A percentile compares a stretch with the other conserved stretches of the same genome.
Evolutionary conservation across 2,329 filamentous ascomycete species (phyloP).

Genomic region (Claviceps maximensis): DNA sequence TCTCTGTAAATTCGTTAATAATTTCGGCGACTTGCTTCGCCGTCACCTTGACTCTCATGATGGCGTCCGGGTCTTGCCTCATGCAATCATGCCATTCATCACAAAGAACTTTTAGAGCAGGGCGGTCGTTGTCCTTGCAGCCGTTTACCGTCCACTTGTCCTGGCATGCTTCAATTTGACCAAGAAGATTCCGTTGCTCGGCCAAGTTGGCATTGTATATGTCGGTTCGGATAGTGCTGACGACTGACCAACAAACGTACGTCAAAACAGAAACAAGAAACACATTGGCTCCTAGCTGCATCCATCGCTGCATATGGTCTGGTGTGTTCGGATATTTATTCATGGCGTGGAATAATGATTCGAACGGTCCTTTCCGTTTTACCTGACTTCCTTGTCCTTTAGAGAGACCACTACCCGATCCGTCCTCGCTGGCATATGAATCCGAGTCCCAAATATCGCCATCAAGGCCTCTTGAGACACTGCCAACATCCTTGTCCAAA

Average conservation of each 20-base stretch:
- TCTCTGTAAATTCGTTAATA: slow-evolving; percentile 84
- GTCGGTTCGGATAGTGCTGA: slow-evolving; percentile 59
- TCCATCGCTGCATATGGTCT: slow-evolving; percentile 45
- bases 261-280: slow-evolving; percentile 41
- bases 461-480: slow-evolving; percentile 28
- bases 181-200: slow-evolving; percentile 54
- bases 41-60: slow-evolving; percentile 68
- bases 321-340: slow-evolving; percentile 46
- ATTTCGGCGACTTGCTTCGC: slow-evolving; percentile 85
- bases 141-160: slow-evolving; percentile 63
- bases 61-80: slow-evolving; percentile 63
- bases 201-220: slow-evolving; percentile 59
- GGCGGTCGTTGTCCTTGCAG: slow-evolving; percentile 53
- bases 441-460: slow-evolving; percentile 36
- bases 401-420: slow-evolving; percentile 11
- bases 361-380: slow-evolving; percentile 18
- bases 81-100: slow-evolving; percentile 78
- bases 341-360: slow-evolving; percentile 36
- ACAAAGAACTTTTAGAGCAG: slow-evolving; percentile 61
- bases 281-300: slow-evolving; percentile 50
- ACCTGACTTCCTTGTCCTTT: slow-evolving; percentile 13
- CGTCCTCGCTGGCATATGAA: slow-evolving; percentile 26
- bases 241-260: slow-evolving; percentile 57
- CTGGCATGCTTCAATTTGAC: slow-evolving; percentile 61
- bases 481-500: slow-evolving; percentile 38